These are phyloP conservation scores for Ormosia emarginata DNA, from an alignment of 306 rosid species.

Conservation along the genomic window DNA sequence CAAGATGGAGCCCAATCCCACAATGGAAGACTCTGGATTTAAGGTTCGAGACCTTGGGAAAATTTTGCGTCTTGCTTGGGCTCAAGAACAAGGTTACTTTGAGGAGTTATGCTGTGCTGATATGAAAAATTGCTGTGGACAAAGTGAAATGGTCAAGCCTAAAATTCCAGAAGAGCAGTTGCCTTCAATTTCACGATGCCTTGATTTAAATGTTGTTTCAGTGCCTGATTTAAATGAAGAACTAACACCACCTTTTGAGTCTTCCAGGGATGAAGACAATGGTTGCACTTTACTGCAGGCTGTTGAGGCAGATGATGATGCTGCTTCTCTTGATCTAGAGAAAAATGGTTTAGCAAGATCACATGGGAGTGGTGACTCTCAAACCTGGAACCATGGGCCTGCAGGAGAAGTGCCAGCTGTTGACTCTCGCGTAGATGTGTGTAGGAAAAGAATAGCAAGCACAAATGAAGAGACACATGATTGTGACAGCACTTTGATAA, in stretches of 20 bases:
- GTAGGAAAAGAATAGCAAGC: slow-evolving; percentile 70
- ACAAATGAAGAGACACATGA: slow-evolving; percentile 75
- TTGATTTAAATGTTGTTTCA: slow-evolving; percentile 82
- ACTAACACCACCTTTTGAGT: slow-evolving; percentile 83
- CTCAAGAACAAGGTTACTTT: slow-evolving; percentile 63
- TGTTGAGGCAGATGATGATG: slow-evolving; percentile 84
- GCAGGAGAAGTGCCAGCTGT: slow-evolving; percentile 72
- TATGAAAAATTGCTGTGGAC: slow-evolving; percentile 58
- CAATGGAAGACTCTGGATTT: slow-evolving; percentile 53
- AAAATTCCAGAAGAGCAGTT: slow-evolving; percentile 53
- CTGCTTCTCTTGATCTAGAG: slow-evolving; percentile 64
- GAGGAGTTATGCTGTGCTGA: slow-evolving; percentile 70
- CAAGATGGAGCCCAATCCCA: slow-evolving; percentile 39
- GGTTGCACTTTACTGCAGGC: slow-evolving; percentile 77
- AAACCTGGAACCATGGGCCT: slow-evolving; percentile 67
- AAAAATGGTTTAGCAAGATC: slow-evolving; percentile 71
- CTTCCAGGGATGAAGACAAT: slow-evolving; percentile 78
- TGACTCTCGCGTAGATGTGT: slow-evolving; percentile 56
- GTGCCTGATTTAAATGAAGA: slow-evolving; percentile 97
- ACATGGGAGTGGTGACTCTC: slow-evolving; percentile 92
- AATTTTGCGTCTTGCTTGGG: slow-evolving; percentile 64
- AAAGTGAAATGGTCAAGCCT: slow-evolving; percentile 45
- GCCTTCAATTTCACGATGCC: slow-evolving; percentile 62
- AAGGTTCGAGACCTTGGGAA: slow-evolving; percentile 95
- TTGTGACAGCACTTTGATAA: slow-evolving; percentile 87